Percentiles rank a stretch among this genome's conserved stretches.
Evolutionary conservation across 805 yeast species (phyloP).

Genomic region (Saturnispora saitoi): DNA sequence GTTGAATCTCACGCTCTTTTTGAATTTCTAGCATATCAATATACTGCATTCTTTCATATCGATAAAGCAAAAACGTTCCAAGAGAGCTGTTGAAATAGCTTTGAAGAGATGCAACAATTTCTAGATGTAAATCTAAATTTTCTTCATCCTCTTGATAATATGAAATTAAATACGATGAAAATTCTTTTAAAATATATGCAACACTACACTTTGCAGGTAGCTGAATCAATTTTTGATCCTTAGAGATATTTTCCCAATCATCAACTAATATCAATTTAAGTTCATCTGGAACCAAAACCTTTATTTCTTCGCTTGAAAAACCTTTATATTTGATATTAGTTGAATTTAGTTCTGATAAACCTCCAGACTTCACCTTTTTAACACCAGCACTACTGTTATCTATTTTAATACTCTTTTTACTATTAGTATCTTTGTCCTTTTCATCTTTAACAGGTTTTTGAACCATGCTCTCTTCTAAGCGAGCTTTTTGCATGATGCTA

Average conservation of each 20-base stretch:
- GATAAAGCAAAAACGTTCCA: slow-evolving; percentile 60
- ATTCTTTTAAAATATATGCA: slow-evolving; percentile 45
- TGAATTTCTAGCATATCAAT: slow-evolving; percentile 35
- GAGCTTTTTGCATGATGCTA: slow-evolving; percentile 54
- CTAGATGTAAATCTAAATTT: slow-evolving; percentile 44
- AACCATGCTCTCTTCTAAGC: slow-evolving; percentile 48
- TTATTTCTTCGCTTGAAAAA: slow-evolving; percentile 34
- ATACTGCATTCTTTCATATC: slow-evolving; percentile 71
- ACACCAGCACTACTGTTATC: background rate
- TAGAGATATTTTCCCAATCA: slow-evolving; percentile 90
- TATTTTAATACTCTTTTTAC: background rate
- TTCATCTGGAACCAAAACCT: slow-evolving; percentile 50
- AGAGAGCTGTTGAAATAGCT: slow-evolving; percentile 68
- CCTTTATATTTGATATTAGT: slow-evolving; percentile 7
- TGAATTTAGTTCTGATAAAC: background rate
- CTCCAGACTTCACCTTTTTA: background rate
- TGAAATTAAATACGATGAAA: slow-evolving; percentile 22
- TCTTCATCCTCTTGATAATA: slow-evolving; percentile 41
- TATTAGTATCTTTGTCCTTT: background rate
- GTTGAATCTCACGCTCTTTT: slow-evolving; percentile 12
- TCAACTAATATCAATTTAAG: slow-evolving; percentile 70
- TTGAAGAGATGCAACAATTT: slow-evolving; percentile 61
- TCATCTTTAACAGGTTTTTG: slow-evolving; percentile 4
- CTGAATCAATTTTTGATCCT: slow-evolving; percentile 59
- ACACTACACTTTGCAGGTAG: slow-evolving; percentile 55